These are phyloP conservation scores for Elsinoe arachidis DNA, from an alignment of 2,329 filamentous ascomycete species.

Conservation along the genomic window DNA sequence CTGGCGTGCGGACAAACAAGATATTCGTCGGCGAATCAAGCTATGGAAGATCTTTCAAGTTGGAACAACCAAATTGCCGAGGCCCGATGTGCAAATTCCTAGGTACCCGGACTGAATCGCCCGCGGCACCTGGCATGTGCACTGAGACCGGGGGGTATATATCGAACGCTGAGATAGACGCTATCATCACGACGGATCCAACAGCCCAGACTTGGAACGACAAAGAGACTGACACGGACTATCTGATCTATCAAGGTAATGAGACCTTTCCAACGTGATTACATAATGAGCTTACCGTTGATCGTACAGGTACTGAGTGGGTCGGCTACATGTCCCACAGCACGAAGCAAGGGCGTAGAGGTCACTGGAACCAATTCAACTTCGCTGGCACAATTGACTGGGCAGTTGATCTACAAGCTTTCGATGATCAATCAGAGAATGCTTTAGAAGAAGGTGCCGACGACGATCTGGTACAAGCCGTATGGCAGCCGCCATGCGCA, in stretches of 20 bases:
- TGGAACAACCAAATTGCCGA: slow-evolving; percentile 24
- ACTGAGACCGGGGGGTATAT: slow-evolving; percentile 30
- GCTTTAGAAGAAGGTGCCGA: too few relatives aligned
- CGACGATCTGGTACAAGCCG: too few relatives aligned
- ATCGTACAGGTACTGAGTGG: slow-evolving; percentile 16
- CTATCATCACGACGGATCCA: slow-evolving; percentile 22
- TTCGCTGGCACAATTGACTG: slow-evolving; percentile 30
- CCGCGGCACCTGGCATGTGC: slow-evolving; percentile 25
- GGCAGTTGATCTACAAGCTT: slow-evolving; percentile 27
- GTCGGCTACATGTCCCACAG: slow-evolving; percentile 20
- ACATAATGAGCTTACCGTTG: neutral
- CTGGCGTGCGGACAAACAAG: slow-evolving; percentile 53
- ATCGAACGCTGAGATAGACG: slow-evolving; percentile 27
- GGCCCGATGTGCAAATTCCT: slow-evolving; percentile 22
- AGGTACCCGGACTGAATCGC: slow-evolving; percentile 18
- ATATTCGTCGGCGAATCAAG: slow-evolving; percentile 79
- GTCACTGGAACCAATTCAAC: slow-evolving; percentile 20
- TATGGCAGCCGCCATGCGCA: too few relatives aligned
- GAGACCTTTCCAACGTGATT: neutral
- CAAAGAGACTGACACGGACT: slow-evolving; percentile 11
- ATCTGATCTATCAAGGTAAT: neutral
- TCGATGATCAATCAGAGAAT: too few relatives aligned
- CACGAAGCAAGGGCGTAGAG: slow-evolving; percentile 21
- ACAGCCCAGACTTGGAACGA: slow-evolving; percentile 15
- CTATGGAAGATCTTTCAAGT: slow-evolving; percentile 76